Base-by-base conservation (phyloP, 495 filamentous ascomycete species). In the Penicillium pulvis region DNA sequence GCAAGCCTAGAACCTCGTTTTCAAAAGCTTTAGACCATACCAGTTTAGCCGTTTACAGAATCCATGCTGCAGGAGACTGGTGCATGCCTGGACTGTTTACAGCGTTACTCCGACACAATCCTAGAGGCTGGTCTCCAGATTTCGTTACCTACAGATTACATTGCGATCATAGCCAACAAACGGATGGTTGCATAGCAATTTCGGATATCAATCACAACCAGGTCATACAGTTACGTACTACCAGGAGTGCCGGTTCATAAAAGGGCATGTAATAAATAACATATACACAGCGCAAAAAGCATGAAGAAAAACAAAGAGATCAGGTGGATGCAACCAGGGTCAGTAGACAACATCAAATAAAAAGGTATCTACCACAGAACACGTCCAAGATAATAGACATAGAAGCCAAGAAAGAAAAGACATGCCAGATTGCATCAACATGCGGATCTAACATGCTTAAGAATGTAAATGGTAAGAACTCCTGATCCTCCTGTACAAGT, bases 271-370 rank as follows among this genome's bases (percentile, higher is more conserved):
- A 65, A 65, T 49, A 51, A 69, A 69, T 70, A 62, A 65, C 52
- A 68, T 63, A 66, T 73, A 71, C 66, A 55, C 53, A 53, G 58
- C 55, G 59, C 59, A 57, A 48, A 63, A 11, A 55, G 62, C 46
- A 47, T 47, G 19, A 46, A 51, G 51, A 19, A 54, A 17, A 43
- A 57, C 58, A 71, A 71, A 70, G 60, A 67, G 60, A 71, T 64
- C 55, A 60, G 53, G 31, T 52, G 58, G 68, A 66, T 62, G 68
- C 65, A 68, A 69, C 65, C 65, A 61, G 63, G 33, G 54, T 70
- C 62, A 70, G 67, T 66, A 71, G 67, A 72, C 58, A 69, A 67
- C 66, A 53, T 68, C 59, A 63, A 67, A 71, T 71, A 71, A 71
- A 62, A 70, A 71, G 57, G 56, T 66, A 69, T 75, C 68, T 74